Base-by-base conservation (phyloP, 2,329 filamentous ascomycete genomes). In the Alternaria hordeiaustralica region DNA sequence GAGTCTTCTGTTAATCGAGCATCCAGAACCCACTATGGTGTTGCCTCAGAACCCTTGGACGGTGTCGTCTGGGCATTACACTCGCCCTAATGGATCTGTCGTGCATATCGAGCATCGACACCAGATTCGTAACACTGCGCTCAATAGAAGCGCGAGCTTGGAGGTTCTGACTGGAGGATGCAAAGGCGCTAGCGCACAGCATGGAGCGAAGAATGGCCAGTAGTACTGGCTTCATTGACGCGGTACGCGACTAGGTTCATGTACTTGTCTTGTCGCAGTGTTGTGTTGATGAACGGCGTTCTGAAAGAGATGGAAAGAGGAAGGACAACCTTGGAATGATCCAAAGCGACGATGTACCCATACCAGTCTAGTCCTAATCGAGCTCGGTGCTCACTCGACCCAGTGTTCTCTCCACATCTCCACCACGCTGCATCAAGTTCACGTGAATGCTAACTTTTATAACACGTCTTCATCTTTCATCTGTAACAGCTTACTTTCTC, bases 331-430 rank as follows among this genome's bases (percentile, higher is more conserved):
- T n/a, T n/a, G n/a, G n/a, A n/a, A n/a, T n/a, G 33, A 41, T 41
- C 4, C 33, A 5, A 5, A n/a, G 43, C 43, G 20, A 45, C 23
- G 11, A 45, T 46, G 44, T 21, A 53, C 36, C 41, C 26, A 18
- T n/a, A 36, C 9, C 13, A 10, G 43, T 20, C 58, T 58, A 58
- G 6, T 58, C 61, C 61, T 9, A 45, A 60, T 58, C 5, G 4
- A 21, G 60, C 18, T 12, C 49, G 30, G 59, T 59, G 41, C 51
- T 23, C 41, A 15, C n/a, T 44, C 11, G 59, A 46, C 62, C 54
- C 59, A 65, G 26, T 63, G 9, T 60, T 41, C 57, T 55, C 62
- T 43, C 65, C 56, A 62, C 65, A 44, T n/a, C 62, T 61, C 58
- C 62, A 60, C 59, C 43, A 51, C 20, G 8, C 15, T 60, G 53